Percentiles rank a stretch among this genome's conserved stretches.
phyloP scores from a whole-genome alignment of 148 eudicot species.

The Chenopodium suecicum region DNA sequence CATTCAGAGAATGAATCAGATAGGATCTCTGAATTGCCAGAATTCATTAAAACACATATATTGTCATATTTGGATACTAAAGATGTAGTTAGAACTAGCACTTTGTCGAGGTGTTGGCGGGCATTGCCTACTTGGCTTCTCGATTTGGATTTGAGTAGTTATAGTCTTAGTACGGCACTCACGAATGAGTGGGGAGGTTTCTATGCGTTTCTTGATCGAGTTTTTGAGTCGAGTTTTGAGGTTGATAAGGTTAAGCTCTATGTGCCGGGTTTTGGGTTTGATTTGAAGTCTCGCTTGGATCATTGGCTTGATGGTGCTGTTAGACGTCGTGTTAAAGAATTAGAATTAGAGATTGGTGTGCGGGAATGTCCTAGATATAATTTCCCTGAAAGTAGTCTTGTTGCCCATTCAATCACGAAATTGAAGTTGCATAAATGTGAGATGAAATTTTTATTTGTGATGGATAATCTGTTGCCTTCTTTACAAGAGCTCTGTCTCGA shows the following conservation, averaged over 20 bases:
- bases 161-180: neutral
- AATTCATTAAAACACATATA: slow-evolving; percentile 8
- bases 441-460: neutral
- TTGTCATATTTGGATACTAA: slow-evolving; percentile 2
- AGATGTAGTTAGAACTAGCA: neutral
- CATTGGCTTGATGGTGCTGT: slow-evolving; percentile 14
- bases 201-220: slow-evolving; percentile 17
- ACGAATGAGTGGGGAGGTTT: neutral
- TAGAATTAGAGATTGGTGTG: neutral
- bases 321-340: neutral
- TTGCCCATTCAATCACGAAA: neutral
- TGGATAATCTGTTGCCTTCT: neutral
- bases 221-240: neutral
- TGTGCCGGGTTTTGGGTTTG: slow-evolving; percentile 13
- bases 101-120: slow-evolving; percentile 19
- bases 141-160: neutral
- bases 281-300: slow-evolving; percentile 14
- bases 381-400: too few species aligned
- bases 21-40: slow-evolving; percentile 15
- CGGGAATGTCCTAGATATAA: neutral
- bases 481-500: neutral
- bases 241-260: slow-evolving; percentile 8
- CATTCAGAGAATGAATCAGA: neutral
- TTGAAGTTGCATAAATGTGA: slow-evolving; percentile 3
- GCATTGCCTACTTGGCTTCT: slow-evolving; percentile 10